These are phyloP conservation scores for Ceratocystis harringtonii DNA, from an alignment of 2,329 filamentous ascomycete genomes.

Conservation along the genomic window DNA sequence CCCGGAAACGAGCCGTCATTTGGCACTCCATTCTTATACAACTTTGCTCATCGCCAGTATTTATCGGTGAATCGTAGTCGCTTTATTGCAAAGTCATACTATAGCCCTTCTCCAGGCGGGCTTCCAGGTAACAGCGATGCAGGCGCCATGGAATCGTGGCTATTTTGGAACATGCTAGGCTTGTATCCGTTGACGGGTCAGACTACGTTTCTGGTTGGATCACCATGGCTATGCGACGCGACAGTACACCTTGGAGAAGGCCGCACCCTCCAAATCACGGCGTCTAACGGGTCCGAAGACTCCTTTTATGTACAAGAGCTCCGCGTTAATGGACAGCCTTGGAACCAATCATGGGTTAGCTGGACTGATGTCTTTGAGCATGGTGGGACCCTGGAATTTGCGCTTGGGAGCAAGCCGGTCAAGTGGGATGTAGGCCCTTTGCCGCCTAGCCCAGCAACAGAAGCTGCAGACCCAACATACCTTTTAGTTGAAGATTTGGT, in stretches of 20 bases:
- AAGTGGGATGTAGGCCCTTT: constrained; percentile 44
- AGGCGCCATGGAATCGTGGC: constrained; percentile 57
- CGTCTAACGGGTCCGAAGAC: constrained; percentile 24
- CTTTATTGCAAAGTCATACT: constrained; percentile 43
- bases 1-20: constrained; percentile 55
- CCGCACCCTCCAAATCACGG: constrained; percentile 40
- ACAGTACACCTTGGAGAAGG: constrained; percentile 41
- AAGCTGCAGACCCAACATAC: background rate
- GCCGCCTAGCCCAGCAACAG: constrained; percentile 41
- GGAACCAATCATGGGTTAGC: constrained; percentile 49
- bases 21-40: constrained; percentile 53
- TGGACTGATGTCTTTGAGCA: constrained; percentile 52
- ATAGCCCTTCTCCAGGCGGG: constrained; percentile 38
- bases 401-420: constrained; percentile 37
- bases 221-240: constrained; percentile 47
- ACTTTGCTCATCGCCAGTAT: constrained; percentile 49
- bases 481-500: background rate
- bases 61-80: constrained; percentile 44
- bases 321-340: constrained; percentile 46
- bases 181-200: constrained; percentile 54
- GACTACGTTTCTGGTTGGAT: constrained; percentile 50
- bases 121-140: constrained; percentile 58
- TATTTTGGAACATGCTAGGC: constrained; percentile 54
- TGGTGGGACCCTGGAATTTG: constrained; percentile 49
- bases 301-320: constrained; percentile 50